Percentiles rank a stretch among this genome's conserved stretches.
Conservation (phyloP, 2,329 filamentous ascomycete species). For the Penicillium sclerotiorum region DNA sequence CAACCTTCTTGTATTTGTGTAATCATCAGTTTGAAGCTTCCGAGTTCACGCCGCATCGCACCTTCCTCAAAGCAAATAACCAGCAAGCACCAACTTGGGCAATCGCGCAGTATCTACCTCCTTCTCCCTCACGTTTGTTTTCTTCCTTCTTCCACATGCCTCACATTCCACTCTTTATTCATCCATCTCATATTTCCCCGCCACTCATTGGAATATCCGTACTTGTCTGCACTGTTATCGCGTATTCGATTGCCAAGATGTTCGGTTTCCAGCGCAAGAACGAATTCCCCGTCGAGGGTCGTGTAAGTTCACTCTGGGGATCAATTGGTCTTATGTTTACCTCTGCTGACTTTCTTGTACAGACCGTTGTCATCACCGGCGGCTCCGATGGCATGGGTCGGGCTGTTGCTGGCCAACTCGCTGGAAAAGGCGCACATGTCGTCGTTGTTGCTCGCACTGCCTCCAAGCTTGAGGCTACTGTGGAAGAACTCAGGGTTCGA, state of each 20-base stretch:
- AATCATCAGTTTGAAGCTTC: not conserved
- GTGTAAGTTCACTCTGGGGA: too few species aligned
- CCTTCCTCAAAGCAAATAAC: constrained; percentile 8
- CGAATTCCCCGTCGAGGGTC: constrained; percentile 81
- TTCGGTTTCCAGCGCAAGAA: constrained; percentile 58
- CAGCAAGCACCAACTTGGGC: constrained; percentile 2
- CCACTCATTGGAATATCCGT: constrained; percentile 33
- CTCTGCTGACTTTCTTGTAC: constrained; percentile 17
- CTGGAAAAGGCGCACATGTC: constrained; percentile 81
- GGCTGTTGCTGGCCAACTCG: constrained; percentile 71
- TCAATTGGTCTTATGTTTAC: not conserved
- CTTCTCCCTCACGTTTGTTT: constrained; percentile 12
- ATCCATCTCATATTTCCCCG: constrained; percentile 26
- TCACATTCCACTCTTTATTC: constrained; percentile 21
- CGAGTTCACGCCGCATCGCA: constrained; percentile 7
- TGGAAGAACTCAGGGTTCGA: constrained; percentile 66
- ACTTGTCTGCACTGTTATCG: constrained; percentile 35
- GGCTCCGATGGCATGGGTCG: constrained; percentile 92
- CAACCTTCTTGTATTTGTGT: constrained; percentile 8
- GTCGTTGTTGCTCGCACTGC: constrained; percentile 80
- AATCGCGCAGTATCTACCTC: constrained; percentile 5
- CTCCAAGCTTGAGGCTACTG: constrained; percentile 70
- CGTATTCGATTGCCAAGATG: constrained; percentile 42
- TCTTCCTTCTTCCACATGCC: constrained; percentile 23
- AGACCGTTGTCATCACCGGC: constrained; percentile 90